These are phyloP conservation scores for Fragaria vesca DNA, from an alignment of 306 rosid genomes.

Conservation along the genomic window DNA sequence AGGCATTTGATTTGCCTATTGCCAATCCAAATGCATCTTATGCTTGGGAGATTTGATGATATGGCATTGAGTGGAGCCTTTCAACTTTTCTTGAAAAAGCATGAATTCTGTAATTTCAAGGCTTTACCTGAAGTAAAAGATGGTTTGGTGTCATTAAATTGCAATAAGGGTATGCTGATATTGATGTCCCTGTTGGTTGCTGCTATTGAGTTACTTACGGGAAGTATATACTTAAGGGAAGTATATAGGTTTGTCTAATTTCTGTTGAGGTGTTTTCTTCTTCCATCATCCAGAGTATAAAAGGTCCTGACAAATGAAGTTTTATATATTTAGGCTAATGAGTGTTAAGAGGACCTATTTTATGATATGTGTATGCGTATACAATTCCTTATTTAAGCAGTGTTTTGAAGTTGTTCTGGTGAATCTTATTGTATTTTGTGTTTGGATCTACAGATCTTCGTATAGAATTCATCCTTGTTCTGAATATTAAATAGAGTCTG, in stretches of 20 bases:
- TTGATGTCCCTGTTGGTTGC: not conserved
- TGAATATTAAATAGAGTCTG: slow-evolving; percentile 14
- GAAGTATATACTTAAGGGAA: not conserved
- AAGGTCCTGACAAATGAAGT: not conserved
- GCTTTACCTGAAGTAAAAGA: not conserved
- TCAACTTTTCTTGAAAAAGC: not conserved
- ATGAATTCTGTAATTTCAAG: not conserved
- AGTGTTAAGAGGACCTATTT: not conserved
- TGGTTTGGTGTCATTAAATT: not conserved
- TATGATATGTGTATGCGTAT: not conserved
- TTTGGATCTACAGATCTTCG: not conserved
- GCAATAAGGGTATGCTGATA: not conserved
- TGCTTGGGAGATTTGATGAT: not conserved
- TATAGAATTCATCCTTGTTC: slow-evolving; percentile 19
- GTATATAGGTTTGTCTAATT: not conserved
- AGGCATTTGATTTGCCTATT: not conserved
- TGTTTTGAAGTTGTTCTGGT: not conserved
- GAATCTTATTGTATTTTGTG: not conserved
- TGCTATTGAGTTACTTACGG: not conserved
- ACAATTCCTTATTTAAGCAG: not conserved
- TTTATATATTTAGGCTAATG: not conserved
- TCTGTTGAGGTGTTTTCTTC: not conserved
- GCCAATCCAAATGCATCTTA: not conserved
- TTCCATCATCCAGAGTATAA: not conserved
- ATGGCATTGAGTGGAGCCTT: not conserved